Percentiles rank a stretch among this genome's conserved stretches.
Evolutionary conservation across 2,329 filamentous ascomycete genomes (phyloP).

Genomic region (Elsinoe batatas): DNA sequence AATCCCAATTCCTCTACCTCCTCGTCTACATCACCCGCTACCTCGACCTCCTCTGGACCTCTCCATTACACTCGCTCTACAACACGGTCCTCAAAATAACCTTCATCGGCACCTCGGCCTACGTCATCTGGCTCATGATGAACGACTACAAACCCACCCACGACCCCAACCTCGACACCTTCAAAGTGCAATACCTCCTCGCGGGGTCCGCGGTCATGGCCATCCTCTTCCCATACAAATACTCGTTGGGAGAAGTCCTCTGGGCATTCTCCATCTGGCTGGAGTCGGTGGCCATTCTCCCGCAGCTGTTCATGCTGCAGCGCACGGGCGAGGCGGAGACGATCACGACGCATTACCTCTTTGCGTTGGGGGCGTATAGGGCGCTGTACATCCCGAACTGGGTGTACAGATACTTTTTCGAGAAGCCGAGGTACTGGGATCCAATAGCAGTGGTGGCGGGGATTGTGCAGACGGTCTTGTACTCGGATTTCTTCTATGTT

Average conservation of each 20-base stretch:
- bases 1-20: constrained; percentile 91
- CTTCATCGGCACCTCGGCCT: constrained; percentile 81
- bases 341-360: constrained; percentile 98
- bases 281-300: constrained; percentile 90
- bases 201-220: constrained; percentile 70
- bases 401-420: constrained; percentile 80
- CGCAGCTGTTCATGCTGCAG: constrained; percentile 96
- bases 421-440: constrained; percentile 51
- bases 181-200: constrained; percentile 90
- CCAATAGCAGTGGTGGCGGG: constrained; percentile 83
- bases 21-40: constrained; percentile 91
- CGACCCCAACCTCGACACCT: constrained; percentile 93
- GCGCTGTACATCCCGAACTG: constrained; percentile 98
- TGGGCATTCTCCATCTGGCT: constrained; percentile 99
- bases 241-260: constrained; percentile 64
- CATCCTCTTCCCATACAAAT: constrained; percentile 75
- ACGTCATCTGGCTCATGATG: constrained; percentile 97
- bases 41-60: constrained; percentile 75
- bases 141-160: constrained; percentile 96
- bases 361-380: constrained; percentile 82
- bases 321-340: constrained; percentile 96
- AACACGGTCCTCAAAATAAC: constrained; percentile 93
- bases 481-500: constrained; percentile 99
- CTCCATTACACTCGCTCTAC: constrained; percentile 57
- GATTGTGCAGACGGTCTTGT: constrained; percentile 84